These are phyloP conservation scores for Corynespora cassiicola DNA, from an alignment of 2,329 filamentous ascomycete genomes.

Conservation along the genomic window DNA sequence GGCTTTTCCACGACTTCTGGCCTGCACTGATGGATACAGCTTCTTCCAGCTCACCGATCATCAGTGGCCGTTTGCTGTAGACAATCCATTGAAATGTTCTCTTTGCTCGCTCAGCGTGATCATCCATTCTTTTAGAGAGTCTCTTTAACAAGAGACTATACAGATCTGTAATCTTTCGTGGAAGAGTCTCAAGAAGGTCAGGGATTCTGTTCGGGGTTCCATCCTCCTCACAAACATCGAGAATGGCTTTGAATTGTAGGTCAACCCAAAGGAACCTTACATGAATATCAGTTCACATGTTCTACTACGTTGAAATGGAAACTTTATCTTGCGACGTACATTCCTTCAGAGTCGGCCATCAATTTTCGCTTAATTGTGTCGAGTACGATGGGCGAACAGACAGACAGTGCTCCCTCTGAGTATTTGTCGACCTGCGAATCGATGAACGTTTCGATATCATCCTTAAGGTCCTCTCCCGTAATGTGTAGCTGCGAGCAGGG, in stretches of 20 bases:
- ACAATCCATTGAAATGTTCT: constrained; percentile 23
- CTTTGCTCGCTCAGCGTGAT: constrained; percentile 17
- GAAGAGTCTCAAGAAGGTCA: constrained; percentile 17
- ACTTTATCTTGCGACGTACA: constrained; percentile 16
- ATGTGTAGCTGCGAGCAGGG: constrained; percentile 11
- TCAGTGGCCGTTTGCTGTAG: constrained; percentile 19
- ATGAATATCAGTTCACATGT: constrained; percentile 12
- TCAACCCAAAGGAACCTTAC: constrained; percentile 26
- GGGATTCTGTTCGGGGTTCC: constrained; percentile 20
- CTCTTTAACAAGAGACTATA: constrained; percentile 15
- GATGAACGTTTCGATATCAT: constrained; percentile 17
- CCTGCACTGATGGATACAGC: constrained; percentile 15
- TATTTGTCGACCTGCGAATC: constrained; percentile 16
- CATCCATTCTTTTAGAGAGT: constrained; percentile 9
- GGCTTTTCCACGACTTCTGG: constrained; percentile 21
- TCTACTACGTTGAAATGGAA: constrained; percentile 1
- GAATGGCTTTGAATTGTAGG: constrained; percentile 18
- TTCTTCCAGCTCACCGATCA: constrained; percentile 24
- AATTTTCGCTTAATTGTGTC: constrained; percentile 17
- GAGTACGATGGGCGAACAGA: constrained; percentile 13
- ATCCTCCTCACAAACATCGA: constrained; percentile 16
- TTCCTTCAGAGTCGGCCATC: constrained; percentile 17
- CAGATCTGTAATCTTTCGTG: constrained; percentile 18
- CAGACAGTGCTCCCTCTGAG: constrained; percentile 15
- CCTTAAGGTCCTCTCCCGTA: constrained; percentile 13